These are phyloP conservation scores for Fusarium sp. DNA, from an alignment of 2,329 filamentous ascomycete genomes.

Conservation along the genomic window DNA sequence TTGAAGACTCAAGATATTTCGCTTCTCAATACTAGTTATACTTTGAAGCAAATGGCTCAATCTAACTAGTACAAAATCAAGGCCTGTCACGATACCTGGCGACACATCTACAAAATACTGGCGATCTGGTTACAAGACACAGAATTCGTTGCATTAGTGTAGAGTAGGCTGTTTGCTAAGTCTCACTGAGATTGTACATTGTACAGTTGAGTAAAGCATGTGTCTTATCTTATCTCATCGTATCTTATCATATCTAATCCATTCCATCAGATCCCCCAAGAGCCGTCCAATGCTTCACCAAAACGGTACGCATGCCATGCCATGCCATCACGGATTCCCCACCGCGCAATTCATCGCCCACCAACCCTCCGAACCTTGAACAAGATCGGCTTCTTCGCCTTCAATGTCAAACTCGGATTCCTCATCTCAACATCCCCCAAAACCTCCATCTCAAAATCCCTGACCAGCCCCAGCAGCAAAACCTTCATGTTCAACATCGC, in stretches of 20 bases:
- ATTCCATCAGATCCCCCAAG: not conserved
- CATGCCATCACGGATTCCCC: not conserved
- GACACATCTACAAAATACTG: too few species aligned
- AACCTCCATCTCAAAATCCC: conserved; percentile 7
- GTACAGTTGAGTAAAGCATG: too few species aligned
- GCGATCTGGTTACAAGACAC: not conserved
- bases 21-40: too few species aligned
- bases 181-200: not conserved
- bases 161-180: not conserved
- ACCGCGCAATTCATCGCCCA: not conserved
- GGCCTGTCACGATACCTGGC: too few species aligned
- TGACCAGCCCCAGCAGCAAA: conserved; percentile 8
- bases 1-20: too few species aligned
- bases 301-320: not conserved
- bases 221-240: too few species aligned
- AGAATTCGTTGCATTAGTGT: fast-evolving
- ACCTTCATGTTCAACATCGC: conserved; percentile 28
- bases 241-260: too few species aligned
- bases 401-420: conserved; percentile 19
- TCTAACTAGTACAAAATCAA: too few species aligned
- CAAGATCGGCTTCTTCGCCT: not conserved
- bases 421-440: not conserved
- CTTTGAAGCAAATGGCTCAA: too few species aligned
- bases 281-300: too few species aligned
- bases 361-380: not conserved